Conservation (phyloP, 345 rosid species). For the Hibiscus tridactylites region DNA sequence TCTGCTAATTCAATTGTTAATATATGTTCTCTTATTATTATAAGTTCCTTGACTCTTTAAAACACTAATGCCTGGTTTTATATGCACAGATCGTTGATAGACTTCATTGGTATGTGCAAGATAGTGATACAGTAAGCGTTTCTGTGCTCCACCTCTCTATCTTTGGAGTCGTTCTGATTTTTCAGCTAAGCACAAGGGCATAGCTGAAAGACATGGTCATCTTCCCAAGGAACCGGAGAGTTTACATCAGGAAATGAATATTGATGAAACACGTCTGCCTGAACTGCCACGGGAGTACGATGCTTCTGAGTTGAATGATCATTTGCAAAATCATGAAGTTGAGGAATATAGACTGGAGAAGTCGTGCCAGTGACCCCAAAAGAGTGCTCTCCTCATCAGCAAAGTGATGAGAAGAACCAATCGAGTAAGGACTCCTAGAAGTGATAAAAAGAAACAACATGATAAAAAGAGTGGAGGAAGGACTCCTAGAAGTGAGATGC, state of each 20-base stretch:
- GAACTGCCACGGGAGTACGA: slow-evolving; percentile 19
- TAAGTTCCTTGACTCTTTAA: not conserved
- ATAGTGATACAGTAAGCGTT: slow-evolving; percentile 78
- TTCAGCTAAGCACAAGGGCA: slow-evolving; percentile 40
- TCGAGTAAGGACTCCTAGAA: slow-evolving; percentile 14
- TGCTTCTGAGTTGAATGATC: slow-evolving; percentile 14
- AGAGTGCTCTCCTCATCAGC: slow-evolving; percentile 4
- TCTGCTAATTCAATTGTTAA: not conserved
- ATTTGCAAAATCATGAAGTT: slow-evolving; percentile 21
- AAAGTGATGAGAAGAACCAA: slow-evolving; percentile 17
- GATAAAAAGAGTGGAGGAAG: slow-evolving; percentile 21
- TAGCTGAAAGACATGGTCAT: slow-evolving; percentile 58
- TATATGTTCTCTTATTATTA: not conserved
- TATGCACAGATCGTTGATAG: slow-evolving; percentile 70
- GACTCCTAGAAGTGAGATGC: slow-evolving; percentile 23
- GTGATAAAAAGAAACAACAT: too few species aligned
- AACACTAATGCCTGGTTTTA: slow-evolving; percentile 7
- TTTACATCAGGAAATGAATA: slow-evolving; percentile 9
- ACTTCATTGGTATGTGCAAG: slow-evolving; percentile 73
- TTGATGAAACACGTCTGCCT: slow-evolving; percentile 13
- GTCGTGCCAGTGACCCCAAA: not conserved
- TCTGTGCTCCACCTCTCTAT: slow-evolving; percentile 40
- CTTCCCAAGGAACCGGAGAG: slow-evolving; percentile 18
- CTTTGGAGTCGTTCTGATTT: slow-evolving; percentile 88
- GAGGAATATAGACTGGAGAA: slow-evolving; percentile 14